Base-by-base conservation (phyloP, 768 basidiomycete genomes). In the Albatrellus ellisii region DNA sequence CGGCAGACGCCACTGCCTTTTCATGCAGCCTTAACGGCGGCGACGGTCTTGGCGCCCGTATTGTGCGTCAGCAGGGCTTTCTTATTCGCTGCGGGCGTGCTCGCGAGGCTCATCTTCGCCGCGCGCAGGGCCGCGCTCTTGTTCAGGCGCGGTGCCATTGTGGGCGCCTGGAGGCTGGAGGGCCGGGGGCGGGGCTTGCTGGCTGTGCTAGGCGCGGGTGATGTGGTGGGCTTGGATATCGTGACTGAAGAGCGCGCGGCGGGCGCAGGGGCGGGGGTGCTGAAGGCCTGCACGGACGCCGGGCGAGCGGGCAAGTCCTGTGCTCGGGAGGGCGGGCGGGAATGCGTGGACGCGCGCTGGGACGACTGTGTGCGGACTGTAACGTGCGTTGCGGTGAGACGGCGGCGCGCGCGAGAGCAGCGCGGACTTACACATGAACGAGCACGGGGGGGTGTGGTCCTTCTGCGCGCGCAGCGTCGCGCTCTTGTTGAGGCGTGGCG, bases 81-180 rank as follows among this genome's bases (percentile, higher is more conserved):
- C n/a, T 10, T 12, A 7, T 18, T 41, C 15, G 11, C 17, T 20
- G 39, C 17, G 9, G 39, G 24, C 28, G 39, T 25, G 28, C 25
- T 40, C 15, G 43, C 47, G 15, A 34, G 66, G 45, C 72, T 79
- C 61, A 73, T 66, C 64, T 86, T 86, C 46, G 77, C 79, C 9
- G 67, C 73, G 18, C 85, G 68, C 41, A 89, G 56, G 5, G 73
- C 61, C 2, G 87, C 84, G 51, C 79, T 86, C 57, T 70, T 76
- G 59, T 90, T 90, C 46, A 66, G 72, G 41, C 81, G 67, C 6
- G 86, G 87, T 7, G 59, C 57, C 45, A 87, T 82, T 4, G 68
- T 64, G 1, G 86, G 83, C 1, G 68, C 65, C 39, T 62, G 63
- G 33, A 73, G 54, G 51, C 77, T 79, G 54, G 72, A 73, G 3